A percentile compares a stretch with the other conserved stretches of the same genome.
These are phyloP conservation scores for Cytospora schulzeri DNA, from an alignment of 2,329 filamentous ascomycete species.

Conservation along the genomic window DNA sequence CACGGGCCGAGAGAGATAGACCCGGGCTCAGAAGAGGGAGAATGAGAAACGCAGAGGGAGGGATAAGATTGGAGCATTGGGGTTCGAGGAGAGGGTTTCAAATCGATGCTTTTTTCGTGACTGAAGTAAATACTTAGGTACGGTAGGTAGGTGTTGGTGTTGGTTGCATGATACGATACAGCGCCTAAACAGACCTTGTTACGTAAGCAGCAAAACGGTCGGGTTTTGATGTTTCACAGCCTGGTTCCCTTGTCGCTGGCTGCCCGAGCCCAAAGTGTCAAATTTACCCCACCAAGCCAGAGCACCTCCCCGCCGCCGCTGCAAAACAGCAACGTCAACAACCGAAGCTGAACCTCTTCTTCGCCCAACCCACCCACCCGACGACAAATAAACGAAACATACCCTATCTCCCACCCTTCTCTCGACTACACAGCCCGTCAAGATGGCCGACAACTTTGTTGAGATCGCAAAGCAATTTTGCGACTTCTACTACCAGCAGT, in stretches of 20 bases:
- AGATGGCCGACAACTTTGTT: conserved; percentile 30
- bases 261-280: background rate
- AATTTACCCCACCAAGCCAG: conserved; percentile 19
- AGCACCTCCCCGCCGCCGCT: background rate
- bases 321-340: conserved; percentile 10
- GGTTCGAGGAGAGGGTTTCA: too few relatives aligned
- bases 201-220: background rate
- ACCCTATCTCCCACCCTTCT: background rate
- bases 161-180: too few relatives aligned
- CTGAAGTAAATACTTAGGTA: too few relatives aligned
- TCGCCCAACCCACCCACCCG: background rate
- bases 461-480: conserved; percentile 29
- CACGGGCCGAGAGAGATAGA: too few relatives aligned
- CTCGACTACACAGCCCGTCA: conserved; percentile 7
- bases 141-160: too few relatives aligned
- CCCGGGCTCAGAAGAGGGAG: too few relatives aligned
- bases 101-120: too few relatives aligned
- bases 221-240: background rate
- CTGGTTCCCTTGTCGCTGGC: background rate
- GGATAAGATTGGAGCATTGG: too few relatives aligned
- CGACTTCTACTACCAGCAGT: conserved; percentile 66
- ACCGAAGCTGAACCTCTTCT: background rate
- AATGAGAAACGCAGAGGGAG: too few relatives aligned
- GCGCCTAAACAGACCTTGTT: background rate
- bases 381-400: conserved; percentile 7